These are phyloP conservation scores for Thermomyces lanuginosus DNA, from an alignment of 2,329 filamentous ascomycete genomes.

Conservation along the genomic window DNA sequence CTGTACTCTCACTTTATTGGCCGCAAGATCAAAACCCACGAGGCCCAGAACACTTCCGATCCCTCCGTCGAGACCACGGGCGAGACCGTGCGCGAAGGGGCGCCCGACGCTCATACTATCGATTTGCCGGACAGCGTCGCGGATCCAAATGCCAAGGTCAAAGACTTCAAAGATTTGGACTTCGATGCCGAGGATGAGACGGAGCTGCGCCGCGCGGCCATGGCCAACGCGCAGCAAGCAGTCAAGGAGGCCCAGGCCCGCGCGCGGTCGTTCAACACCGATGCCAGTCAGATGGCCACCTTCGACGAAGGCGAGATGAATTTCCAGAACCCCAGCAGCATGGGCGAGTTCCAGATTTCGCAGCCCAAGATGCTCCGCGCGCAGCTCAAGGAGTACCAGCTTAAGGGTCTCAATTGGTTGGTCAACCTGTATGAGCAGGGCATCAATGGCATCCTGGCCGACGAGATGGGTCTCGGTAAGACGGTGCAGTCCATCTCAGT, in stretches of 20 bases:
- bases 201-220: conserved; percentile 62
- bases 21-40: conserved; percentile 96
- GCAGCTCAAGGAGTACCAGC: conserved; percentile 93
- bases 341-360: conserved; percentile 84
- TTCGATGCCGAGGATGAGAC: conserved; percentile 92
- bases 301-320: conserved; percentile 97
- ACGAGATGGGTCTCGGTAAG: conserved; percentile 99
- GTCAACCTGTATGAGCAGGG: conserved; percentile 98
- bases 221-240: conserved; percentile 90
- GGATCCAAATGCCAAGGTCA: conserved; percentile 53
- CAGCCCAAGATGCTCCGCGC: conserved; percentile 88
- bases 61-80: conserved; percentile 48
- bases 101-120: conserved; percentile 25
- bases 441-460: conserved; percentile 96
- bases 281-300: conserved; percentile 46
- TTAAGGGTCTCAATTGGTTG: conserved; percentile 98
- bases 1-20: conserved; percentile 98
- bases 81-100: conserved; percentile 19
- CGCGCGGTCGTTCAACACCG: conserved; percentile 80
- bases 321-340: conserved; percentile 93
- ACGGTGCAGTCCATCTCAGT: conserved; percentile 98
- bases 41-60: conserved; percentile 84
- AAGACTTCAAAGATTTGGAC: conserved; percentile 83
- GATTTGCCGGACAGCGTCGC: conserved; percentile 33
- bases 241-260: conserved; percentile 89